Evolutionary conservation across 768 basidiomycete species (phyloP).

Genomic region (Chlorophyllum brunneum): DNA sequence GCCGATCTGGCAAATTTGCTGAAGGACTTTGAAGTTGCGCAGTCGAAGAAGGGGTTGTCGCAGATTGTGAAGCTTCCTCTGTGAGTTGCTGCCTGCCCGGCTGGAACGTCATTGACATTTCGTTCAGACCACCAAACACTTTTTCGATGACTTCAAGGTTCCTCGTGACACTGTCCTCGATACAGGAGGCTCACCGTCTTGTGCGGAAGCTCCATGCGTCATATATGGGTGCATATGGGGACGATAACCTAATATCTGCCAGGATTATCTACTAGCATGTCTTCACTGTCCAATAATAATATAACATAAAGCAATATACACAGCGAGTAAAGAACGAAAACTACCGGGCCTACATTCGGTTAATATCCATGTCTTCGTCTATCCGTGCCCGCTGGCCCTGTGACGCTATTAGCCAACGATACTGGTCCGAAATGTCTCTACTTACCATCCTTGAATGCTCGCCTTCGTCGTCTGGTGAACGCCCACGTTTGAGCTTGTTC

Average conservation of each 20-base stretch:
- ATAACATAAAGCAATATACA: constrained; percentile 24
- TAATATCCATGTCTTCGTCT: constrained; percentile 64
- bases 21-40: constrained; percentile 39
- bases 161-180: constrained; percentile 49
- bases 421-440: constrained; percentile 7
- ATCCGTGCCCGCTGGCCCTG: constrained; percentile 58
- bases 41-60: constrained; percentile 30
- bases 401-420: constrained; percentile 6
- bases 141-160: constrained; percentile 50
- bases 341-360: constrained; percentile 54
- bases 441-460: constrained; percentile 57
- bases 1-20: constrained; percentile 37
- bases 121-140: constrained; percentile 27
- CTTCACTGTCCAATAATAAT: constrained; percentile 14
- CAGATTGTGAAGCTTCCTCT: constrained; percentile 45
- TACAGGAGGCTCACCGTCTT: constrained; percentile 67
- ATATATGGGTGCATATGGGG: constrained; percentile 27
- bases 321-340: constrained; percentile 14
- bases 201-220: constrained; percentile 63
- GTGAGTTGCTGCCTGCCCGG: constrained; percentile 33
- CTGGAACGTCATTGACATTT: background rate
- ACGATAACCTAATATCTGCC: constrained; percentile 20
- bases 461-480: constrained; percentile 78
- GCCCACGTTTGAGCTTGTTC: constrained; percentile 57
- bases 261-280: constrained; percentile 37